phyloP scores from a whole-genome alignment of 2,329 filamentous ascomycete species.

The Hypoxylon sp. region DNA sequence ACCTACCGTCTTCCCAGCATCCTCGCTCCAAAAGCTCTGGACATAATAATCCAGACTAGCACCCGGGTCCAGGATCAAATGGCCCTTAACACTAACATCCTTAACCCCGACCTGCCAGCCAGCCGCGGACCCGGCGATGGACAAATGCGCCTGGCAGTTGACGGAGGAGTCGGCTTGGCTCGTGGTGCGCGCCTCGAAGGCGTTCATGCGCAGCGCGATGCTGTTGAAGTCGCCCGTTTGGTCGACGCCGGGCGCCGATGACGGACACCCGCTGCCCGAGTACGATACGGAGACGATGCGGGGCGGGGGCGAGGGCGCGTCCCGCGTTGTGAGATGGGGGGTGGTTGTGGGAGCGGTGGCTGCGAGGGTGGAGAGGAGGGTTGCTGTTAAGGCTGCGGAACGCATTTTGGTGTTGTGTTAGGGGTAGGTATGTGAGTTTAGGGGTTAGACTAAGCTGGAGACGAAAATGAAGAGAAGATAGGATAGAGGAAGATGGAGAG shows the following conservation, averaged over 20 bases:
- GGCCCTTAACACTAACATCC: constrained; percentile 53
- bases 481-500: constrained; percentile 2
- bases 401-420: constrained; percentile 31
- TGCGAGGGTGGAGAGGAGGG: constrained; percentile 39
- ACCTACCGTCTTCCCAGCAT: constrained; percentile 54
- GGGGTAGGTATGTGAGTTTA: neutral
- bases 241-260: constrained; percentile 52
- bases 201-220: constrained; percentile 50
- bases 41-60: constrained; percentile 54
- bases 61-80: constrained; percentile 53
- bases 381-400: constrained; percentile 37
- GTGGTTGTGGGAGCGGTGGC: constrained; percentile 40
- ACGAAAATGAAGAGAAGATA: neutral
- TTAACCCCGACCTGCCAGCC: constrained; percentile 58
- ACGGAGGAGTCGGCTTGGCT: constrained; percentile 47
- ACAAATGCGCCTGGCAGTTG: constrained; percentile 57
- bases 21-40: constrained; percentile 56
- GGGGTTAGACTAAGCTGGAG: neutral
- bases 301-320: constrained; percentile 47
- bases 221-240: constrained; percentile 52
- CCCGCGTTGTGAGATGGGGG: constrained; percentile 36
- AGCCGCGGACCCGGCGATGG: constrained; percentile 49
- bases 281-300: constrained; percentile 53
- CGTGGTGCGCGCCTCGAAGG: constrained; percentile 46
- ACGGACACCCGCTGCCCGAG: constrained; percentile 56